Conservation (phyloP, 1,284 basidiomycete species). For the Acaromyces ingoldii region DNA sequence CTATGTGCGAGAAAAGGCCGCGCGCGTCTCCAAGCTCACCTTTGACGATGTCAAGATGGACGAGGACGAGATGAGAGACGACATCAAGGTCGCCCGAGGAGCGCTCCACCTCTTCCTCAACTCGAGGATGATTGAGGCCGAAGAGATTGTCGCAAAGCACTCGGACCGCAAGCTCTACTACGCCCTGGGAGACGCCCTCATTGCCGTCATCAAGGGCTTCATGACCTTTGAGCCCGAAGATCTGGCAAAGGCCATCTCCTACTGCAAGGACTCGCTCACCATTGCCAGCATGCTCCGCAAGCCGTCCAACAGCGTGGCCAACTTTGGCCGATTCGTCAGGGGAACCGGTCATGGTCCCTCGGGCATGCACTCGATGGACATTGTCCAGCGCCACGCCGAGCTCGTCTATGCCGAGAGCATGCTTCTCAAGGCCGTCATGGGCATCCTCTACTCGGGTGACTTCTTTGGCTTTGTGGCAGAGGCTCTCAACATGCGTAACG, state of each 20-base stretch:
- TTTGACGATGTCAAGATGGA: conserved; percentile 29
- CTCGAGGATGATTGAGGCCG: conserved; percentile 48
- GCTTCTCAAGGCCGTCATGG: conserved; percentile 46
- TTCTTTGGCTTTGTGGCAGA: conserved; percentile 47
- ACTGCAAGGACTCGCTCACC: conserved; percentile 44
- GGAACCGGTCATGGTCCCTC: conserved; percentile 41
- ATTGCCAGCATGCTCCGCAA: conserved; percentile 45
- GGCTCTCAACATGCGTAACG: conserved; percentile 49
- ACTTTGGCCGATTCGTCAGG: conserved; percentile 45
- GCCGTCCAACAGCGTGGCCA: conserved; percentile 29
- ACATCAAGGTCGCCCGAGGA: conserved; percentile 31
- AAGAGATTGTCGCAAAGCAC: conserved; percentile 35
- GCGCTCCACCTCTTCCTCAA: conserved; percentile 50
- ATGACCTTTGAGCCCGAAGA: conserved; percentile 51
- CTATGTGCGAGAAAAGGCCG: conserved; percentile 38
- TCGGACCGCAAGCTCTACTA: conserved; percentile 46
- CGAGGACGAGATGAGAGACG: conserved; percentile 27
- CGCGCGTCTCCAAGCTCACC: conserved; percentile 34
- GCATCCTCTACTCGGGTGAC: conserved; percentile 48
- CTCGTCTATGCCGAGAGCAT: conserved; percentile 44
- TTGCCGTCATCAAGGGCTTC: conserved; percentile 50
- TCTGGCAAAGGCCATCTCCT: conserved; percentile 43
- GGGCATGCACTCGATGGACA: conserved; percentile 37
- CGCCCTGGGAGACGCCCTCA: conserved; percentile 45
- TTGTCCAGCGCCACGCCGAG: conserved; percentile 47